Base-by-base conservation (phyloP, 352 stramenopile genomes). In the Pythium chondricola region DNA sequence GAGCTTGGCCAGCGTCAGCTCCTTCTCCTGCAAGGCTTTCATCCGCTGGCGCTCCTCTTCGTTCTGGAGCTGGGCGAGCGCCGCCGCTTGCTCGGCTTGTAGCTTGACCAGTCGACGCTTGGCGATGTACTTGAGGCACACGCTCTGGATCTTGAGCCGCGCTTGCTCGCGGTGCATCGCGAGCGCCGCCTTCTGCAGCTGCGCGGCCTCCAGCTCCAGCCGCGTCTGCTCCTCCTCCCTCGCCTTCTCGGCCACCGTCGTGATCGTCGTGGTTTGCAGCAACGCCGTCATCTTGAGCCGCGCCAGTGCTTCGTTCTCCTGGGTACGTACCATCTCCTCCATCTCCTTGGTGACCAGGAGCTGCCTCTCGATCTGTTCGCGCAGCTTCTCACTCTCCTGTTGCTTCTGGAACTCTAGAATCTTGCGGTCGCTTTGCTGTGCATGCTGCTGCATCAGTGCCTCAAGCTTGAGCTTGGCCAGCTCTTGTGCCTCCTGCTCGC, bases 231-330 rank as follows among this genome's bases (percentile, higher is more conserved):
- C 56, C 13, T 71, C 49, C 3, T 82, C 69, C 3, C 11, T 24
- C 4, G 31, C 29, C 16, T 63, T 72, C n/a, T 54, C 51, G 0
- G 9, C 30, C 18, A 4, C 43, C 43, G 29, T 17, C 2, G 39
- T 24, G 22, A 36, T 53, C 4, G 47, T 59, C 29, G 53, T 66
- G 3, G 42, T 69, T 25, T 69, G 53, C 2, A 86, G 45, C 17
- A 88, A 47, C 14, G 73, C 50, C 1, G 65, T 65, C 33, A 88
- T 61, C 40, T 86, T 85, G 7, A 81, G 18, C 8, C 51, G 58
- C 6, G 71, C 63, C 24, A 92, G 52, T 31, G 74, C 65, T 32
- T 89, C 78, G 41, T 83, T 74, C 47, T 89, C 75, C 24, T 81
- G 69, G 17, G 73, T 70, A 7, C 63, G 71, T 33, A 80, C 62